Conservation (phyloP, 2,329 filamentous ascomycete genomes). For the Leptosphaerulina australis region DNA sequence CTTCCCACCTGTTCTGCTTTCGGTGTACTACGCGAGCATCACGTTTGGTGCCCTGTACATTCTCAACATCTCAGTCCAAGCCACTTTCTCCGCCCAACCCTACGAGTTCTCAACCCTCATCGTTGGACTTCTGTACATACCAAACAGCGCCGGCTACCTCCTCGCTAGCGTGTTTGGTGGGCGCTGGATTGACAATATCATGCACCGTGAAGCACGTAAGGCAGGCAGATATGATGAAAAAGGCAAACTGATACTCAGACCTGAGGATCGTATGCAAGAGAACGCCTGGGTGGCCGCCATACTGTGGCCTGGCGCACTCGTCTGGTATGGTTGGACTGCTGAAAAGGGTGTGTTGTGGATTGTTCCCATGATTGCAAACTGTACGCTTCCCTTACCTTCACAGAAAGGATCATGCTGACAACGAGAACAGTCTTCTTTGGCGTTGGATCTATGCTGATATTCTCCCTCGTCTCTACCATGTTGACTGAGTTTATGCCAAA, state of each 20-base stretch:
- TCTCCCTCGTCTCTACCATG: constrained; percentile 48
- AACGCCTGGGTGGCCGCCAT: constrained; percentile 49
- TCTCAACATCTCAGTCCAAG: constrained; percentile 50
- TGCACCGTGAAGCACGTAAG: constrained; percentile 48
- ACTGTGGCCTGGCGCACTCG: constrained; percentile 45
- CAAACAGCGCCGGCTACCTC: constrained; percentile 46
- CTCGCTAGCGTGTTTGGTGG: constrained; percentile 46
- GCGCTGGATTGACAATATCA: constrained; percentile 50
- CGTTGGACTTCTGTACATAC: constrained; percentile 49
- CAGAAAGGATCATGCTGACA: neutral
- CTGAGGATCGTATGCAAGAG: constrained; percentile 51
- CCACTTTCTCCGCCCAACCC: constrained; percentile 41
- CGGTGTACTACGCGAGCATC: constrained; percentile 50
- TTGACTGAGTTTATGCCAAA: constrained; percentile 51
- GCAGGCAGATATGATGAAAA: constrained; percentile 45
- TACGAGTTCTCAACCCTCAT: constrained; percentile 47
- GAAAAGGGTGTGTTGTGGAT: constrained; percentile 43
- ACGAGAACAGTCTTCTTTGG: constrained; percentile 45
- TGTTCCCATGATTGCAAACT: constrained; percentile 48
- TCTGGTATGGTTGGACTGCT: constrained; percentile 49
- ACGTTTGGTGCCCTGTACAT: constrained; percentile 49
- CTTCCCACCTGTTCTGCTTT: constrained; percentile 47
- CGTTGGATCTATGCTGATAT: constrained; percentile 49
- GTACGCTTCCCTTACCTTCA: neutral
- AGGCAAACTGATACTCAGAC: constrained; percentile 44